These are phyloP conservation scores for Sphagnum tenellum DNA, from an alignment of 225 moss, liverwort and hornwort genomes.

Conservation along the genomic window DNA sequence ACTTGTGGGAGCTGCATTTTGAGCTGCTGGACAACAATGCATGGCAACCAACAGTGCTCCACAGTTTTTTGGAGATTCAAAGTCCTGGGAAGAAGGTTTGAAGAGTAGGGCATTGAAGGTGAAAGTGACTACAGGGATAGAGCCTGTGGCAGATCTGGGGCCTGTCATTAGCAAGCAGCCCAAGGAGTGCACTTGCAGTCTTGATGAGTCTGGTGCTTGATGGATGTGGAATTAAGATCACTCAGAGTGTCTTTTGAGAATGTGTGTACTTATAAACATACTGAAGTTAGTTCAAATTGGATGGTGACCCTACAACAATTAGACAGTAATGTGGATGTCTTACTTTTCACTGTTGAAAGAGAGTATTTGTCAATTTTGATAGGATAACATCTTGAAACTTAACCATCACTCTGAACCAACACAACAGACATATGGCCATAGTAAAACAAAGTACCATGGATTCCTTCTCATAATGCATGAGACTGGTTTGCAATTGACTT, in stretches of 20 bases:
- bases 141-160: conserved; percentile 78
- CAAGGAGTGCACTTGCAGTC: conserved; percentile 75
- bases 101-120: conserved; percentile 53
- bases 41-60: conserved; percentile 91
- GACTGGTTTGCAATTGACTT: too few relatives aligned
- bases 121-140: conserved; percentile 74
- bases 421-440: too few relatives aligned
- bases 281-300: too few relatives aligned
- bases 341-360: background rate
- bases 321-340: background rate
- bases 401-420: too few relatives aligned
- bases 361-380: background rate
- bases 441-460: too few relatives aligned
- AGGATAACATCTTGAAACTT: background rate
- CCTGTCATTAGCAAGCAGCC: conserved; percentile 94
- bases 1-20: conserved; percentile 91
- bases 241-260: background rate
- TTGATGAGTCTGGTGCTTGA: conserved; percentile 65
- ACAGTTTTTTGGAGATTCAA: conserved; percentile 60
- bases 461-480: too few relatives aligned
- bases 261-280: too few relatives aligned
- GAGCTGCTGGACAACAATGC: conserved; percentile 92
- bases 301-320: background rate
- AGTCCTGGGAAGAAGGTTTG: conserved; percentile 75
- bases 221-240: conserved; percentile 75